These are phyloP conservation scores for Xylaria palmicola DNA, from an alignment of 495 filamentous ascomycete genomes.

Conservation along the genomic window DNA sequence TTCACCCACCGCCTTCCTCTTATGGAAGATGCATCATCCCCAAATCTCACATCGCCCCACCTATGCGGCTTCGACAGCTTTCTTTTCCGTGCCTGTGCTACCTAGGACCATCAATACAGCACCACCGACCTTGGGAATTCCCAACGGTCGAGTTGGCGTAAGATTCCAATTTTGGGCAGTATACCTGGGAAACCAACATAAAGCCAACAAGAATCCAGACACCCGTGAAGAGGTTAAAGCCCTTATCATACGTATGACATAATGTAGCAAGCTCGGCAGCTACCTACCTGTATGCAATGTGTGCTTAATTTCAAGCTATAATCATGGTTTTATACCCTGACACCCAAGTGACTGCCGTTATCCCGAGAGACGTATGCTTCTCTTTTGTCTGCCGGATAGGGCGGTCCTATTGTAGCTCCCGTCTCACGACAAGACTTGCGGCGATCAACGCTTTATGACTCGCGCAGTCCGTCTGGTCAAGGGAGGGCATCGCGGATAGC, in stretches of 20 bases:
- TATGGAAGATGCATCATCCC: conserved; percentile 15
- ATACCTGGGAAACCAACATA: too few species aligned
- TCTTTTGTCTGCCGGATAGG: not conserved
- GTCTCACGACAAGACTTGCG: too few species aligned
- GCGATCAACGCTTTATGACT: too few species aligned
- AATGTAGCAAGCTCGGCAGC: not conserved
- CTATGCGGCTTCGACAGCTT: not conserved
- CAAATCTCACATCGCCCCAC: conserved; percentile 4
- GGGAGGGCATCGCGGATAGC: too few species aligned
- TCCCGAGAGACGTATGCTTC: not conserved
- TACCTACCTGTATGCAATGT: not conserved
- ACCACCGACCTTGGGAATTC: too few species aligned
- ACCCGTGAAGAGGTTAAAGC: too few species aligned
- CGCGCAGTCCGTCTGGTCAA: too few species aligned
- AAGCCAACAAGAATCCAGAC: too few species aligned
- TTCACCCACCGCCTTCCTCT: conserved; percentile 14
- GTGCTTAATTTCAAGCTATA: not conserved
- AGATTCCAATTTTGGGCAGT: too few species aligned
- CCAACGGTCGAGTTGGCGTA: too few species aligned
- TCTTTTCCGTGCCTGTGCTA: not conserved
- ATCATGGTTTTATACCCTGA: not conserved
- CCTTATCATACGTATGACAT: too few species aligned
- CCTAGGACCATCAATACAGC: too few species aligned
- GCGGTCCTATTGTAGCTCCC: not conserved
- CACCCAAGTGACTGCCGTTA: not conserved